Conservation (phyloP, 768 basidiomycete genomes). For the Phylloporus arenicola region DNA sequence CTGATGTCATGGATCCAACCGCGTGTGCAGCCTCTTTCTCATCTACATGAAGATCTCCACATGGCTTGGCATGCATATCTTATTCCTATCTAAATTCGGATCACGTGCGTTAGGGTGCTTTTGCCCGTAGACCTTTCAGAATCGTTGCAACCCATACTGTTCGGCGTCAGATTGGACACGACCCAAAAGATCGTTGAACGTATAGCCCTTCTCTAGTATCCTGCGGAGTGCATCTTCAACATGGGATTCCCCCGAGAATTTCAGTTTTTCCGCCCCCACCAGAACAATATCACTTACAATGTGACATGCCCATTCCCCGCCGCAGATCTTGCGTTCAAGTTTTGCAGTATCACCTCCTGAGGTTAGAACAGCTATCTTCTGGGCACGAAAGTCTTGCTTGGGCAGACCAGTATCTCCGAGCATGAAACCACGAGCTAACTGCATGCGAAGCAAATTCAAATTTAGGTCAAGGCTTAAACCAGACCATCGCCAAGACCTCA, state of each 20-base stretch:
- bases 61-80: not conserved
- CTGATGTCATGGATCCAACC: not conserved
- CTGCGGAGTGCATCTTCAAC: not conserved
- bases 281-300: no score
- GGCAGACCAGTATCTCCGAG: no score
- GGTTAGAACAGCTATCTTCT: no score
- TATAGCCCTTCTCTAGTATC: not conserved
- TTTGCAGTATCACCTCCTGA: not conserved
- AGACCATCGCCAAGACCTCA: not conserved
- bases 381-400: no score
- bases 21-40: not conserved
- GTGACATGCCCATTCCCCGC: no score
- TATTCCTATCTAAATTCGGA: not conserved
- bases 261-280: no score
- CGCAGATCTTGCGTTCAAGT: not conserved
- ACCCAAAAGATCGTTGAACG: not conserved
- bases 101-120: not conserved
- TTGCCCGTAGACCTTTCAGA: not conserved
- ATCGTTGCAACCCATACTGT: not conserved
- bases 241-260: not conserved
- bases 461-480: not conserved
- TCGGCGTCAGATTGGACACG: not conserved
- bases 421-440: not conserved
- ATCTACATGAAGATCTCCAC: not conserved
- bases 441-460: not conserved